phyloP scores from a whole-genome alignment of 257 asterid species.

The Solanum microdontum region DNA sequence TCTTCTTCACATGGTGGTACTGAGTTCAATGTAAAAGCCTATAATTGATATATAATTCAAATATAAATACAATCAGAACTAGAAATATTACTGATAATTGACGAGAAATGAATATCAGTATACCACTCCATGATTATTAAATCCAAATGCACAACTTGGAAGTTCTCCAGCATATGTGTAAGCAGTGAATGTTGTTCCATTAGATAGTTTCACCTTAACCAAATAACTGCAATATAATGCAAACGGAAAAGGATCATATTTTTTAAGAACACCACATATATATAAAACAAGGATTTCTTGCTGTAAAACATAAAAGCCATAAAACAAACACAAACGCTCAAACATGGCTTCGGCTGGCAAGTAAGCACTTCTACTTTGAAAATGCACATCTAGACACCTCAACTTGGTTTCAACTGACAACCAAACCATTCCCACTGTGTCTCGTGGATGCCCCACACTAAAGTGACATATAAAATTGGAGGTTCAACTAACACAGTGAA shows the following conservation, averaged over 20 bases:
- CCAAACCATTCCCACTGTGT: background rate
- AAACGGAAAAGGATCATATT: background rate
- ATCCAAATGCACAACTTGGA: conserved; percentile 90
- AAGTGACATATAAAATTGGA: background rate
- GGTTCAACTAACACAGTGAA: background rate
- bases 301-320: no score
- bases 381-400: background rate
- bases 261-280: background rate
- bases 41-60: background rate
- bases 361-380: background rate
- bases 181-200: conserved; percentile 60
- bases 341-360: background rate
- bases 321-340: background rate
- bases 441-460: background rate
- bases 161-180: conserved; percentile 96
- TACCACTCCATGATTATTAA: conserved; percentile 70
- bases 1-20: conserved; percentile 70
- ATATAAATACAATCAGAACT: background rate
- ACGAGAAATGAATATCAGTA: background rate
- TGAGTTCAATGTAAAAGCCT: conserved; percentile 82
- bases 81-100: background rate
- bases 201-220: conserved; percentile 37
- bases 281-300: background rate
- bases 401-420: background rate
- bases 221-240: conserved; percentile 36